A percentile compares a stretch with the other conserved stretches of the same genome.
These are phyloP conservation scores for Cytospora schulzeri DNA, from an alignment of 2,329 filamentous ascomycete species.

Conservation along the genomic window DNA sequence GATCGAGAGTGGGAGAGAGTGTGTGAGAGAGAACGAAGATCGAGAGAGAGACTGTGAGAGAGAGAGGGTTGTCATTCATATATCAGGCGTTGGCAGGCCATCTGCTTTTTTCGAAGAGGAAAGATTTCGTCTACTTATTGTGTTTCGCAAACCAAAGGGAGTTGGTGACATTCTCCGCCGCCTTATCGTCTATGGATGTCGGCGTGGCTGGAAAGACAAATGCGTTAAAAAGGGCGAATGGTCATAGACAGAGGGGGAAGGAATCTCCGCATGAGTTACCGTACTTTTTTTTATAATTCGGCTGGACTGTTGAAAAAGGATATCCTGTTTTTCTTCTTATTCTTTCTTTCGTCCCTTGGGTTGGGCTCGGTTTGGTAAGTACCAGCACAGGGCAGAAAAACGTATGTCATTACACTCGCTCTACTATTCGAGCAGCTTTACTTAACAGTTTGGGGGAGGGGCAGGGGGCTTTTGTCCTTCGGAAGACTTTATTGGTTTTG, in stretches of 20 bases:
- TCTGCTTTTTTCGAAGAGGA: conserved; percentile 27
- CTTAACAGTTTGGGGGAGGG: not conserved
- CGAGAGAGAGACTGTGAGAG: not conserved
- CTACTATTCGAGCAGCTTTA: not conserved
- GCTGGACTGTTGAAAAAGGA: conserved; percentile 19
- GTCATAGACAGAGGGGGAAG: conserved; percentile 26
- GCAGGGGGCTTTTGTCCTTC: not conserved
- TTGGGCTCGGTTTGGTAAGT: conserved; percentile 36
- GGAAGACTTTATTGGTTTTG: conserved; percentile 21
- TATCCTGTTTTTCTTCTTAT: conserved; percentile 21
- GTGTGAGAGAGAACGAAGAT: no score
- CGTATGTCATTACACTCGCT: conserved; percentile 21
- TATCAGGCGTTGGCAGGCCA: conserved; percentile 25
- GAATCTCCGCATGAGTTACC: conserved; percentile 19
- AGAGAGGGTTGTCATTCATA: conserved; percentile 19
- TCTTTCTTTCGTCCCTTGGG: conserved; percentile 31
- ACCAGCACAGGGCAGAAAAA: conserved; percentile 6
- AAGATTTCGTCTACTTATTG: conserved; percentile 25
- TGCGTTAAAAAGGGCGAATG: conserved; percentile 19
- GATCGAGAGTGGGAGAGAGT: conserved; percentile 11
- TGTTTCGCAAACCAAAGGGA: conserved; percentile 8
- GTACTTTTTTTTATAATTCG: conserved; percentile 20
- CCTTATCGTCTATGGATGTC: conserved; percentile 13
- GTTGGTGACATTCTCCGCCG: conserved; percentile 8
- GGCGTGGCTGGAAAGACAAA: conserved; percentile 29